Evolutionary conservation across 495 filamentous ascomycete species (phyloP).

Genomic region (Peziza echinospora): DNA sequence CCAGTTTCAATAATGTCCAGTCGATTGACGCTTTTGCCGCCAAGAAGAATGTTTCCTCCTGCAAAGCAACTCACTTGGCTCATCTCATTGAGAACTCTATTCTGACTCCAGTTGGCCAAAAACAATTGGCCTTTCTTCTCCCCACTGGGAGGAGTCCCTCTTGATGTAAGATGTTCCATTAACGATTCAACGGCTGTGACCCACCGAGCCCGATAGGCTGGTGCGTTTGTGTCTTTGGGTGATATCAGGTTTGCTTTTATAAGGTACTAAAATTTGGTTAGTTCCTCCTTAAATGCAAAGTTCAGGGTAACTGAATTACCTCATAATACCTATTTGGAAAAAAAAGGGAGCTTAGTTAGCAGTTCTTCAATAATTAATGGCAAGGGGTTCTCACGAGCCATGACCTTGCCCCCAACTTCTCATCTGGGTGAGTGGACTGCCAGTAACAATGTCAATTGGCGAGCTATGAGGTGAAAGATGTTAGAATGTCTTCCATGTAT

Average conservation of each 20-base stretch:
- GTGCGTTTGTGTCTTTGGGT: conserved; percentile 13
- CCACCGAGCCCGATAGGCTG: conserved; percentile 22
- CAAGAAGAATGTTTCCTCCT: conserved; percentile 22
- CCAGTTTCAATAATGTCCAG: conserved; percentile 17
- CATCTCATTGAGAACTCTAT: conserved; percentile 19
- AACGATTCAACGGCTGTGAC: conserved; percentile 21
- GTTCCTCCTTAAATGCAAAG: conserved; percentile 3
- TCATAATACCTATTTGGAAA: conserved; percentile 15
- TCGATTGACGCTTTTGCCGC: conserved; percentile 16
- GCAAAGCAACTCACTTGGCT: conserved; percentile 23
- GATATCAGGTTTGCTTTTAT: conserved; percentile 22
- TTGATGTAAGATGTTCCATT: conserved; percentile 14
- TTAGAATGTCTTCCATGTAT: no score
- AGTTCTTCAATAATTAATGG: no score
- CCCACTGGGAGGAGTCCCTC: conserved; percentile 11
- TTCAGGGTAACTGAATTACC: conserved; percentile 4
- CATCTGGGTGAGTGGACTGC: conserved; percentile 10
- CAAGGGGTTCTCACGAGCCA: conserved; percentile 15
- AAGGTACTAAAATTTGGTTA: conserved; percentile 22
- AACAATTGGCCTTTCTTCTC: conserved; percentile 12
- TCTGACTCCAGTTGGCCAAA: conserved; percentile 15
- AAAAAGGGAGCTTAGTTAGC: no score
- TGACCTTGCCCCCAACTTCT: conserved; percentile 19
- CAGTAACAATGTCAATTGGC: conserved; percentile 18
- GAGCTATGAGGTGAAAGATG: no score